phyloP scores from a whole-genome alignment of 257 asterid genomes.

The Parsonsia alboflavescens region DNA sequence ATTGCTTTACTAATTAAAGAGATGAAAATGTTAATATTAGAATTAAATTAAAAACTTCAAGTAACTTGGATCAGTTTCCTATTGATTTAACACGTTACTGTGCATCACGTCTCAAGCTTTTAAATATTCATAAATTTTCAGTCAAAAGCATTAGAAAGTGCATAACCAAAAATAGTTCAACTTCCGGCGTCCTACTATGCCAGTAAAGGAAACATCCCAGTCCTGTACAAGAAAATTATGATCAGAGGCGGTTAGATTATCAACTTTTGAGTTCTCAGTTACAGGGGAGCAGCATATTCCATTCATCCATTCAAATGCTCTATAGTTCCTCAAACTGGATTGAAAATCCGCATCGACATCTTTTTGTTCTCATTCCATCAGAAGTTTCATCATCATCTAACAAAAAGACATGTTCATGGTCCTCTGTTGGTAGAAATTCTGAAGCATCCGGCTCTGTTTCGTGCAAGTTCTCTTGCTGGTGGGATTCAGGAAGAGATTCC shows the following conservation, averaged over 20 bases:
- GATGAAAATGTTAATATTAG: too few relatives aligned
- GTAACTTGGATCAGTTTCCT: too few relatives aligned
- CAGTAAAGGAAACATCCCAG: background rate
- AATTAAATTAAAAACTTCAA: too few relatives aligned
- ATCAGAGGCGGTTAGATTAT: background rate
- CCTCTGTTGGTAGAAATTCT: slow-evolving; percentile 26
- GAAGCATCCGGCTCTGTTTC: slow-evolving; percentile 14
- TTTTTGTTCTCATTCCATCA: slow-evolving; percentile 43
- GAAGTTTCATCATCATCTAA: slow-evolving; percentile 41
- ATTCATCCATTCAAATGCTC: slow-evolving; percentile 6
- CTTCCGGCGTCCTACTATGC: background rate
- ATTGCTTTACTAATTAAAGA: too few relatives aligned
- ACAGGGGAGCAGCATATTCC: background rate
- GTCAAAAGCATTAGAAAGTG: too few relatives aligned
- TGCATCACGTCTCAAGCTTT: background rate
- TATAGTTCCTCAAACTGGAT: slow-evolving; percentile 68
- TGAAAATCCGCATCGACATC: slow-evolving; percentile 78
- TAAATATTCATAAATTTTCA: background rate
- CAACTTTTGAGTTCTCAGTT: background rate
- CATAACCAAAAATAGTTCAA: background rate
- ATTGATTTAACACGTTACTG: too few relatives aligned
- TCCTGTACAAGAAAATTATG: background rate
- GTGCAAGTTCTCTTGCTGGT: slow-evolving; percentile 23
- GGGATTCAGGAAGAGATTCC: slow-evolving; percentile 15
- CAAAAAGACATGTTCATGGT: slow-evolving; percentile 57